Percentiles rank a stretch among this genome's conserved stretches.
Conservation (phyloP, 805 yeast genomes). For the Saccharomycopsis guyanensis region DNA sequence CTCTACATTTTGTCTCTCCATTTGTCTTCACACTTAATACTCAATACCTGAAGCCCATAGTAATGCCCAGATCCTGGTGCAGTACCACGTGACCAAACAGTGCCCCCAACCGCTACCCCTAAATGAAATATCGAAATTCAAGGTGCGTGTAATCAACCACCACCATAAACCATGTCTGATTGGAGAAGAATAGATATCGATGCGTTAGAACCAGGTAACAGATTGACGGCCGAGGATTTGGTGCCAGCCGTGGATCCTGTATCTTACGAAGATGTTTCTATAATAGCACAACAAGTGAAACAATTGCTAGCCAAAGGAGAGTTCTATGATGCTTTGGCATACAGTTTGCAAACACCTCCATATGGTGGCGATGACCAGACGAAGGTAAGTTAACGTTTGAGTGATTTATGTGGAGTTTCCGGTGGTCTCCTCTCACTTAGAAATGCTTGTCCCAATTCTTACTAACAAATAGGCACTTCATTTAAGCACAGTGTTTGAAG, state of each 20-base stretch:
- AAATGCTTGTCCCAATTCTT: background rate
- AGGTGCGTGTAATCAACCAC: no score
- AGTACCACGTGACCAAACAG: no score
- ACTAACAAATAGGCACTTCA: conserved; percentile 27
- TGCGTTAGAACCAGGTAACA: conserved; percentile 77
- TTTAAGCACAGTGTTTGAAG: conserved; percentile 55
- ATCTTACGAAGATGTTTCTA: conserved; percentile 45
- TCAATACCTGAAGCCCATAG: no score
- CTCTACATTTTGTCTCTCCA: no score
- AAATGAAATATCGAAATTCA: no score
- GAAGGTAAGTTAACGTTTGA: conserved; percentile 31
- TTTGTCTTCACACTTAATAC: no score
- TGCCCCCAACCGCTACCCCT: no score
- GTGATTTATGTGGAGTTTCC: background rate
- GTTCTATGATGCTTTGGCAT: conserved; percentile 53
- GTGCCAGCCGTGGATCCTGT: conserved; percentile 46
- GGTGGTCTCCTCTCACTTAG: no score
- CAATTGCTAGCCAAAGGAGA: conserved; percentile 64
- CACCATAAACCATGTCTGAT: conserved; percentile 32
- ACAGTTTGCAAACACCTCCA: conserved; percentile 68
- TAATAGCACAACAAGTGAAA: conserved; percentile 51
- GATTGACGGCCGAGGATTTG: conserved; percentile 56
- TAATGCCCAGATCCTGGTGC: no score
- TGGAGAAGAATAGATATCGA: conserved; percentile 97
- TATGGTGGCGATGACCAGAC: conserved; percentile 63